Percentiles rank a stretch among this genome's conserved stretches.
Evolutionary conservation across 768 basidiomycete genomes (phyloP).

Genomic region (Lactarius evosmus): DNA sequence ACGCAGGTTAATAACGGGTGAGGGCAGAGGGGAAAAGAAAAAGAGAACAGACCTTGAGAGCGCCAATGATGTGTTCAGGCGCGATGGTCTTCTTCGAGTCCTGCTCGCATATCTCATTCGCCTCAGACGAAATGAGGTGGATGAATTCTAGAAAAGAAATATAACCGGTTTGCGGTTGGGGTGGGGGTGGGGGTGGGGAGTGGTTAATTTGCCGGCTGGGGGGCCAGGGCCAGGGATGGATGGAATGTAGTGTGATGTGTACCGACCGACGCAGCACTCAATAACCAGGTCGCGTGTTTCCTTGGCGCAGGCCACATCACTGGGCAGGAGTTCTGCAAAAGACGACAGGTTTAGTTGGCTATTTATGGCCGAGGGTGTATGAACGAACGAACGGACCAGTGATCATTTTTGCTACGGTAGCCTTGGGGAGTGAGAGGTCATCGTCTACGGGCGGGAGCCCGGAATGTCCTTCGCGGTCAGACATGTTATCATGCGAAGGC

Average conservation of each 20-base stretch:
- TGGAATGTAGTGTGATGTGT: slow-evolving; percentile 5
- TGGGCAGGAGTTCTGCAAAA: slow-evolving; percentile 77
- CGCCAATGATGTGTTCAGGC: slow-evolving; percentile 92
- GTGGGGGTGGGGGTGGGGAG: neutral
- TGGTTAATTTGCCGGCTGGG: neutral
- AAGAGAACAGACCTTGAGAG: slow-evolving; percentile 66
- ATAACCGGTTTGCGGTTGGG: neutral
- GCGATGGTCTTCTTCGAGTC: slow-evolving; percentile 99
- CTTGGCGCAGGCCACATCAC: slow-evolving; percentile 85
- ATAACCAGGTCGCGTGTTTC: slow-evolving; percentile 96
- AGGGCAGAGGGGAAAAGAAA: neutral
- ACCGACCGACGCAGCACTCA: slow-evolving; percentile 98
- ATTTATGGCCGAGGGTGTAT: neutral
- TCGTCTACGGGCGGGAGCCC: slow-evolving; percentile 72
- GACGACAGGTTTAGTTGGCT: neutral
- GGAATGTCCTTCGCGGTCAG: slow-evolving; percentile 81
- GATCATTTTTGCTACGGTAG: slow-evolving; percentile 97
- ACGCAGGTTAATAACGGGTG: neutral
- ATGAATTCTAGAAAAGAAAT: slow-evolving; percentile 76
- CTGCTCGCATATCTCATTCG: slow-evolving; percentile 97
- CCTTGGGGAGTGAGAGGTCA: slow-evolving; percentile 92
- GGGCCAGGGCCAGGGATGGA: slow-evolving; percentile 16
- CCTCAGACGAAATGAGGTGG: slow-evolving; percentile 93
- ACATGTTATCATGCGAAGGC: slow-evolving; percentile 53
- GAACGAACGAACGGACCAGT: slow-evolving; percentile 51